Evolutionary conservation across 257 asterid genomes (phyloP).

Genomic region (Solanum infundibuliforme): DNA sequence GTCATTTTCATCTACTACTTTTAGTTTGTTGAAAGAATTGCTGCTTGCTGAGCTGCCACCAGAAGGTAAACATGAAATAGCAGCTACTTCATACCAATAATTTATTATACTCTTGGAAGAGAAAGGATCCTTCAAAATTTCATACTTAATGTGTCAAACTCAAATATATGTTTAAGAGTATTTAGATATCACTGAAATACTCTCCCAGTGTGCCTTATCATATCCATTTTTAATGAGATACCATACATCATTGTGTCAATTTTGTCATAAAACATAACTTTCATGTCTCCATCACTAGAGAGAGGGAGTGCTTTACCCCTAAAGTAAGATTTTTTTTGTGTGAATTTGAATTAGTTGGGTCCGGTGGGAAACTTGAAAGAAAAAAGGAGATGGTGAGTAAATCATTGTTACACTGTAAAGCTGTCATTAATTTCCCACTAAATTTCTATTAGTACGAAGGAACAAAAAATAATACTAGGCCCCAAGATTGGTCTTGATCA

Average conservation of each 20-base stretch:
- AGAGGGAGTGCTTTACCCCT: neutral
- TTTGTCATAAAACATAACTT: neutral
- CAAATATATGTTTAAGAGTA: neutral
- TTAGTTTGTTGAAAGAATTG: neutral
- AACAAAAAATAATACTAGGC: neutral
- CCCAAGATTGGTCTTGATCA: neutral
- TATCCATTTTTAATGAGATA: neutral
- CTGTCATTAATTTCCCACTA: neutral
- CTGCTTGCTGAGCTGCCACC: neutral
- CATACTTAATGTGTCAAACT: neutral
- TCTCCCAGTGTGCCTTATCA: neutral
- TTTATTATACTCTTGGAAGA: neutral
- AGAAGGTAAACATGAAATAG: neutral
- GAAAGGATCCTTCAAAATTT: neutral
- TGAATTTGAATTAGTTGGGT: no score
- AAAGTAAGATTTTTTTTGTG: neutral
- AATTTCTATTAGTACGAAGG: neutral
- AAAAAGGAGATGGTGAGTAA: neutral
- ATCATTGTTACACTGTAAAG: neutral
- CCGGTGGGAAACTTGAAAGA: neutral
- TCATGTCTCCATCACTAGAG: neutral
- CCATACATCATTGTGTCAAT: neutral
- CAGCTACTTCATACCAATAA: neutral
- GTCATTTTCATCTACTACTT: neutral
- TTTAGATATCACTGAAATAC: neutral